phyloP scores from a whole-genome alignment of 768 basidiomycete species.

The Leucocoprinus leucothites region DNA sequence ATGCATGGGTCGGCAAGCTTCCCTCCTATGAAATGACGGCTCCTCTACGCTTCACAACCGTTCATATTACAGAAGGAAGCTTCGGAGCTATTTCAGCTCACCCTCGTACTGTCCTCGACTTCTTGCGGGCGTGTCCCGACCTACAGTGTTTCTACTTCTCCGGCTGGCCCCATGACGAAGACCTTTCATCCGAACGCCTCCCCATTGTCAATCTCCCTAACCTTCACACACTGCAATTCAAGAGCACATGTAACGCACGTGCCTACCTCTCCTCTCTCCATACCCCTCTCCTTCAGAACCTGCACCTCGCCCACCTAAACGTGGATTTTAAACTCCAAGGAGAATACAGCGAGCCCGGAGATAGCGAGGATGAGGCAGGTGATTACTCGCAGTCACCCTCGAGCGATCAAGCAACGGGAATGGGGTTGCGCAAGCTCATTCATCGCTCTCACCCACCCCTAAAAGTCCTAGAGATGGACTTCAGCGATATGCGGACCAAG shows the following conservation, averaged over 20 bases:
- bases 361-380: constrained; percentile 69
- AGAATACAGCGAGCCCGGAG: constrained; percentile 50
- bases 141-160: constrained; percentile 57
- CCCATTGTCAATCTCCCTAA: constrained; percentile 52
- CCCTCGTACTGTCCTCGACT: constrained; percentile 51
- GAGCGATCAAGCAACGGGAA: constrained; percentile 76
- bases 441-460: constrained; percentile 61
- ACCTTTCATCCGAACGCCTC: constrained; percentile 23
- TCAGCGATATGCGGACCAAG: constrained; percentile 80
- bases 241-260: constrained; percentile 60
- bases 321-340: constrained; percentile 48
- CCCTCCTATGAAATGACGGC: constrained; percentile 42
- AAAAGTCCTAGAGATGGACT: constrained; percentile 70
- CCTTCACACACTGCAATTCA: constrained; percentile 55
- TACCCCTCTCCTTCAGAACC: constrained; percentile 54
- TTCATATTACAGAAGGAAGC: constrained; percentile 53
- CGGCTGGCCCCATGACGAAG: constrained; percentile 46
- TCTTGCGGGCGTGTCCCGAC: constrained; percentile 59
- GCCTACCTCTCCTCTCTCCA: constrained; percentile 62
- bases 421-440: constrained; percentile 71
- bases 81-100: constrained; percentile 34
- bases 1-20: constrained; percentile 45
- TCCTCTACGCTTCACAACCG: constrained; percentile 52
- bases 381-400: constrained; percentile 78
- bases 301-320: constrained; percentile 67